Evolutionary conservation across 2,329 filamentous ascomycete species (phyloP).

Genomic region (Dactylellina haptotyla): DNA sequence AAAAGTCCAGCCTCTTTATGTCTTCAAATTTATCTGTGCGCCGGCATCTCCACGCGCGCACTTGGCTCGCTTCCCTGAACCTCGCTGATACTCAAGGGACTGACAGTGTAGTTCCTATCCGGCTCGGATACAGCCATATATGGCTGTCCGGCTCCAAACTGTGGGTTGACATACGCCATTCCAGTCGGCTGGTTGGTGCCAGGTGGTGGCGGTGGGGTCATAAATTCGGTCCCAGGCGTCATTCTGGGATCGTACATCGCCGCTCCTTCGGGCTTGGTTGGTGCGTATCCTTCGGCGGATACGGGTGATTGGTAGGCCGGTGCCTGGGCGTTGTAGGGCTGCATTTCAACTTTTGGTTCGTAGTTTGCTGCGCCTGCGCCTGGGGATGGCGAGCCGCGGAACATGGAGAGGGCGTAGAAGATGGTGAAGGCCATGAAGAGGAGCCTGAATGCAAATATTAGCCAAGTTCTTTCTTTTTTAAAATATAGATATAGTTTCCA

Average conservation of each 20-base stretch:
- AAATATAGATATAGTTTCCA: neutral
- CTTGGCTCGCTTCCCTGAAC: slow-evolving; percentile 4
- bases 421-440: slow-evolving; percentile 44
- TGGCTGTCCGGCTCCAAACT: slow-evolving; percentile 16
- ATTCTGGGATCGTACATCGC: slow-evolving; percentile 22
- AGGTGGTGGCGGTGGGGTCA: slow-evolving; percentile 40
- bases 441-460: slow-evolving; percentile 23
- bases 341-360: slow-evolving; percentile 22
- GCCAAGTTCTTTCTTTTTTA: neutral
- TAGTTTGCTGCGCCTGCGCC: neutral
- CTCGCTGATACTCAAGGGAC: slow-evolving; percentile 36
- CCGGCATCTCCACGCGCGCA: slow-evolving; percentile 35
- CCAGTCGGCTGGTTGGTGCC: neutral
- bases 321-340: slow-evolving; percentile 12
- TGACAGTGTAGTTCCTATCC: slow-evolving; percentile 46
- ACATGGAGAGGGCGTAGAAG: slow-evolving; percentile 28
- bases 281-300: slow-evolving; percentile 2
- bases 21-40: neutral
- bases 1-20: neutral
- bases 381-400: slow-evolving; percentile 8
- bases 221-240: slow-evolving; percentile 15
- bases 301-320: slow-evolving; percentile 4
- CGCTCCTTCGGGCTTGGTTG: slow-evolving; percentile 19
- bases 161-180: slow-evolving; percentile 33
- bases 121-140: neutral